Evolutionary conservation across 306 rosid genomes (phyloP), one percentile per base, ranked within the genome.

Genomic region (Lotus japonicus): DNA sequence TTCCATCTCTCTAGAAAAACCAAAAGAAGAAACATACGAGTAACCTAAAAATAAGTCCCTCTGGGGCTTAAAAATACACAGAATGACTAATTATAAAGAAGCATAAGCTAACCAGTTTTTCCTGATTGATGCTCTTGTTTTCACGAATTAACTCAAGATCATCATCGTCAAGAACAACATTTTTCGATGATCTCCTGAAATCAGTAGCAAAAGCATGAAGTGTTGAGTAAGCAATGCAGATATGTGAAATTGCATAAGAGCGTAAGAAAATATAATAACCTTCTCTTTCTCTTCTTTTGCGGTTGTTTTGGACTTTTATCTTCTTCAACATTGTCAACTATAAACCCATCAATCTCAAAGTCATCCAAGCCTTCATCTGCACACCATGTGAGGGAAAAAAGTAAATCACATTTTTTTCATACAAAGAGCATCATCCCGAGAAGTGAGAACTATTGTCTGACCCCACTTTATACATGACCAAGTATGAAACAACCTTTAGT

Each of bases 121-220:
- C 66, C 21, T 68, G 67, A 51, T 57, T 49, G 17, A 63, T 16
- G 58, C 50, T 54, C 48, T 31, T 14, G 64, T 78, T 82, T 52
- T 82, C 86, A 44, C 66, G 78, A 33, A 82, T 72, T 44, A 82
- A 58, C 55, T 82, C 86, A 65, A 82, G 80, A 78, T 82, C 86
- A 11, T 82, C 86, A 13, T 70, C 72, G 17, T 82, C 86, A 46
- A 78, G 80, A 70, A 70, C 58, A 64, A 82, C 3, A 60, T 6
- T 28, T 48, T 48, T 41, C 12, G 44, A 65, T 9, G 74, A 70
- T 74, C 49, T 82, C 51, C 83, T 82, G 80, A 74, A 36, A 69
- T 49, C 21, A 11, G 64, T 51, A 48, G 16, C 45, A 19, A 60
- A 51, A 16, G 61, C 12, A 74, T 9, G 5, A 14, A 31, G 62